Evolutionary conservation across 2,329 filamentous ascomycete species (phyloP).

Genomic region (Colletotrichum navitas): DNA sequence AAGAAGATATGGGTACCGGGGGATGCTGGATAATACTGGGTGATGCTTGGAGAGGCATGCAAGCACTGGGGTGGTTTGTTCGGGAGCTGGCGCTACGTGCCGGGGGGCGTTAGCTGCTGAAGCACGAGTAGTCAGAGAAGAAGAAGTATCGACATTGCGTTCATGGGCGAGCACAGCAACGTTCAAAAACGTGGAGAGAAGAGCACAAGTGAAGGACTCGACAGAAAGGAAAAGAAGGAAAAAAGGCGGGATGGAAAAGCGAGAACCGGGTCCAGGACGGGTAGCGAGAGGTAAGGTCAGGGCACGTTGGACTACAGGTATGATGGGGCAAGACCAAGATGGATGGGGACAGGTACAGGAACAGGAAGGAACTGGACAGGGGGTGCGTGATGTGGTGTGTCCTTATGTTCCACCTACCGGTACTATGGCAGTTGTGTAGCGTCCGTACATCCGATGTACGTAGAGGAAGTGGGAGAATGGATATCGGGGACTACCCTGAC

Average conservation of each 20-base stretch:
- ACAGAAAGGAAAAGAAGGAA: conserved; percentile 17
- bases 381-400: neutral
- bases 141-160: neutral
- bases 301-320: neutral
- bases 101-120: conserved; percentile 8
- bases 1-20: neutral
- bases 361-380: neutral
- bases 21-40: neutral
- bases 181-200: conserved; percentile 26
- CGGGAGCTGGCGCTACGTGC: neutral
- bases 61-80: neutral
- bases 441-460: no score
- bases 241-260: conserved; percentile 27
- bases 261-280: neutral
- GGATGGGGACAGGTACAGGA: neutral
- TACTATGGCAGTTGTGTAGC: no score
- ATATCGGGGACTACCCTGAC: neutral
- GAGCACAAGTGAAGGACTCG: neutral
- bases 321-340: neutral
- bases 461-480: neutral
- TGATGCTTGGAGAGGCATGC: neutral
- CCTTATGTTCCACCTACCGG: neutral
- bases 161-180: conserved; percentile 16
- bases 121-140: conserved; percentile 37
- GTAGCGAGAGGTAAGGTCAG: neutral